Conservation (phyloP, 1,139 yeast genomes). For the Yueomyces sp. region DNA sequence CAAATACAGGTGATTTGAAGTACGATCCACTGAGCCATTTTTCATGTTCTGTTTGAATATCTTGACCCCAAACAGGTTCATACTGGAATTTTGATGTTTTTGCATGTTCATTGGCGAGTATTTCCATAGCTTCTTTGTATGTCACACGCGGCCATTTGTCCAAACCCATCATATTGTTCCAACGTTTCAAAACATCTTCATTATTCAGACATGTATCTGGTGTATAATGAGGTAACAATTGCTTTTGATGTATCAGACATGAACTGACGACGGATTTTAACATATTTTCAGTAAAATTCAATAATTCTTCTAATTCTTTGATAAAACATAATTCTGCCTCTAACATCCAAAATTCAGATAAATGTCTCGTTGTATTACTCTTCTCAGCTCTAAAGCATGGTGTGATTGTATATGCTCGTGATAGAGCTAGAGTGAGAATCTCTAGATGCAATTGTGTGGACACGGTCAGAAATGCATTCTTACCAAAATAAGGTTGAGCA, state of each 20-base stretch:
- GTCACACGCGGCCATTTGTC: conserved; percentile 58
- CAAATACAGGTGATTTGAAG: conserved; percentile 68
- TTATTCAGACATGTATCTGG: conserved; percentile 25
- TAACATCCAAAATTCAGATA: conserved; percentile 95
- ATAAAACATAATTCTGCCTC: conserved; percentile 82
- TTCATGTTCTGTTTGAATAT: conserved; percentile 77
- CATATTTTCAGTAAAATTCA: conserved; percentile 59
- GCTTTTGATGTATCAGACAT: conserved; percentile 24
- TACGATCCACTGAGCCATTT: conserved; percentile 70
- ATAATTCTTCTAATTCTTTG: conserved; percentile 43
- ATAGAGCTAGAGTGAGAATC: conserved; percentile 58
- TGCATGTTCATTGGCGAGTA: conserved; percentile 24
- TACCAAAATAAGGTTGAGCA: conserved; percentile 44
- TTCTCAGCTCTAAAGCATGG: conserved; percentile 94
- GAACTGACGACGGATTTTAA: conserved; percentile 37
- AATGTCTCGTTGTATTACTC: conserved; percentile 81
- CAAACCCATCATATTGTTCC: conserved; percentile 17
- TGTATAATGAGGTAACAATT: conserved; percentile 30
- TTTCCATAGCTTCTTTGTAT: conserved; percentile 59
- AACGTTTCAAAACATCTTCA: conserved; percentile 22
- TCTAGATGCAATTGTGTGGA: conserved; percentile 90
- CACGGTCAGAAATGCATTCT: conserved; percentile 64
- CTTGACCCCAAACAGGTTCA: conserved; percentile 52
- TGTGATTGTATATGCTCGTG: conserved; percentile 76
- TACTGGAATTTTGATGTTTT: neutral